A percentile compares a stretch with the other conserved stretches of the same genome.
Evolutionary conservation across 495 filamentous ascomycete species (phyloP).

Genomic region (Arthonia radiata): DNA sequence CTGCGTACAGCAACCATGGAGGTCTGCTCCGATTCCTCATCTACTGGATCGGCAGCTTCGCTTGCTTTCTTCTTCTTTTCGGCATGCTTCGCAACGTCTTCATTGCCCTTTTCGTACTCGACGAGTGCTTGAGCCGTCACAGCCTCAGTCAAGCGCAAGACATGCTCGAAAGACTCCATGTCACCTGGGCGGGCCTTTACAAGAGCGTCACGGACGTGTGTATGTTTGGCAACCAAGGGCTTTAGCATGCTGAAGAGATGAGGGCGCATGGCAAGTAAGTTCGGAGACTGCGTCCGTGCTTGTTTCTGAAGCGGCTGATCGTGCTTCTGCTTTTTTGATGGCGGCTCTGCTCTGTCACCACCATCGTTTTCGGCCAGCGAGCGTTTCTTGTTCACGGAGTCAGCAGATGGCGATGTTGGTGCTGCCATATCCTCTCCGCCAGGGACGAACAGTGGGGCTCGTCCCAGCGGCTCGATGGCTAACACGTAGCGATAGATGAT

Average conservation of each 20-base stretch:
- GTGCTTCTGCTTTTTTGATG: slow-evolving; percentile 38
- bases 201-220: slow-evolving; percentile 58
- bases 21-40: slow-evolving; percentile 24
- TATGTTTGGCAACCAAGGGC: slow-evolving; percentile 49
- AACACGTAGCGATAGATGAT: slow-evolving; percentile 61
- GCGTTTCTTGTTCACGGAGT: slow-evolving; percentile 6
- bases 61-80: no score
- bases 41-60: no score
- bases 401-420: slow-evolving; percentile 1
- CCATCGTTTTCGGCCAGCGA: slow-evolving; percentile 13
- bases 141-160: slow-evolving; percentile 39
- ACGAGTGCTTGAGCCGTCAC: slow-evolving; percentile 46
- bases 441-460: slow-evolving; percentile 50
- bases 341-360: slow-evolving; percentile 16
- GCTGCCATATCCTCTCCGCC: not conserved
- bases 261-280: slow-evolving; percentile 59
- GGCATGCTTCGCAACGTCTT: no score
- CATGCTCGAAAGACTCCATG: slow-evolving; percentile 43
- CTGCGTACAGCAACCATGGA: slow-evolving; percentile 41
- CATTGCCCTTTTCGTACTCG: slow-evolving; percentile 40
- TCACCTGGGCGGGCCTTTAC: slow-evolving; percentile 40
- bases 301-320: slow-evolving; percentile 11
- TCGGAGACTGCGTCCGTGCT: slow-evolving; percentile 32
- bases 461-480: slow-evolving; percentile 28
- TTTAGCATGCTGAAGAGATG: slow-evolving; percentile 86